phyloP scores from a whole-genome alignment of 176 grass and related monocot genomes.

The Oryza australiensis region DNA sequence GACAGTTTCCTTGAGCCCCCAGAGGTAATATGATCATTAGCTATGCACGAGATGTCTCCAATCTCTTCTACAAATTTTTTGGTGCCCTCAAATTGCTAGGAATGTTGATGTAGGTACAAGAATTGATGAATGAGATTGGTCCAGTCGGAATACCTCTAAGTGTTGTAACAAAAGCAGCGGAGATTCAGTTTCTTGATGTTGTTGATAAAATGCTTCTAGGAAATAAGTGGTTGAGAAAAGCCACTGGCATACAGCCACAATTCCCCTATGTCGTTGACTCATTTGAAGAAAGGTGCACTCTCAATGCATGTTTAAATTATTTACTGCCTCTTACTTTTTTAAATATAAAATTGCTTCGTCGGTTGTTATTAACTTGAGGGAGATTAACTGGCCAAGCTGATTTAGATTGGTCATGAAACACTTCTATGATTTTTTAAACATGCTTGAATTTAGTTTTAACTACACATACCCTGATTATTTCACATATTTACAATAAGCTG shows the following conservation, averaged over 20 bases:
- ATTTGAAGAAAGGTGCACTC: slow-evolving; percentile 87
- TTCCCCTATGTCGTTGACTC: slow-evolving; percentile 91
- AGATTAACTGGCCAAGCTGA: slow-evolving; percentile 1
- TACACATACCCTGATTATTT: background rate
- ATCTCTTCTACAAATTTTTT: background rate
- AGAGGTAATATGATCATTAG: slow-evolving; percentile 63
- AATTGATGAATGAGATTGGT: slow-evolving; percentile 96
- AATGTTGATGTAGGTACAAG: slow-evolving; percentile 63
- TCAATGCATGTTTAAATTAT: slow-evolving; percentile 12
- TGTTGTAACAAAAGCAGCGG: slow-evolving; percentile 77
- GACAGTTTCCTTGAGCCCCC: slow-evolving; percentile 85
- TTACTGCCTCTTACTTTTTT: slow-evolving; percentile 16
- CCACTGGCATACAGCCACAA: slow-evolving; percentile 78
- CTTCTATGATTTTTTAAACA: background rate
- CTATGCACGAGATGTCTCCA: background rate
- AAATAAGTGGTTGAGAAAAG: slow-evolving; percentile 97
- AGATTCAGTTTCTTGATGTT: slow-evolving; percentile 83
- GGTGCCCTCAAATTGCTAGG: slow-evolving; percentile 3
- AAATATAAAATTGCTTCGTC: background rate
- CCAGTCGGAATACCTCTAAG: slow-evolving; percentile 82
- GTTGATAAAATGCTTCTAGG: slow-evolving; percentile 84
- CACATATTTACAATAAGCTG: background rate
- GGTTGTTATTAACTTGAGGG: slow-evolving; percentile 16
- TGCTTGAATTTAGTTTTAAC: background rate
- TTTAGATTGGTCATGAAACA: background rate